Evolutionary conservation across 495 filamentous ascomycete genomes (phyloP).

Genomic region (Sphaerosporella brunnea): DNA sequence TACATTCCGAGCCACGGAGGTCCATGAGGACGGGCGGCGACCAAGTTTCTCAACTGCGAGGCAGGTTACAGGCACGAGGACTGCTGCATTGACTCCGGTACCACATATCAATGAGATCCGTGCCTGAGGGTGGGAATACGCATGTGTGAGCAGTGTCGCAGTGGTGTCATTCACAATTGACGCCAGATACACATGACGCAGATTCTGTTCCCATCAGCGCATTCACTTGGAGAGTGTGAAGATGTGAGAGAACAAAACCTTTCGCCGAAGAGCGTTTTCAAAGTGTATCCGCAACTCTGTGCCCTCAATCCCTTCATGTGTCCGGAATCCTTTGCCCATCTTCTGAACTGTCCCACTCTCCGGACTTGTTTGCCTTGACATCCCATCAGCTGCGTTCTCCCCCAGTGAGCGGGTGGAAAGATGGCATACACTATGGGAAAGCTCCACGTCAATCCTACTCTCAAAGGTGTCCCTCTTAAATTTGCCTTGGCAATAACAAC

Average conservation of each 20-base stretch:
- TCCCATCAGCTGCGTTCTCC: background rate
- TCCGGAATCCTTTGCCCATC: conserved; percentile 5
- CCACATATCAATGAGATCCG: conserved; percentile 61
- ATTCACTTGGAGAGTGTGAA: background rate
- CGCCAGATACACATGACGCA: conserved; percentile 15
- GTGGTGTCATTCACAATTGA: conserved; percentile 73
- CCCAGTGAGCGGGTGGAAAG: no score
- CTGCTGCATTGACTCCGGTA: conserved; percentile 71
- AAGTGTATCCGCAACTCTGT: background rate
- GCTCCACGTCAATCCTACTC: conserved; percentile 70
- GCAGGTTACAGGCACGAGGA: conserved; percentile 36
- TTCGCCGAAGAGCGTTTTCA: background rate
- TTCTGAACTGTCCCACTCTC: background rate
- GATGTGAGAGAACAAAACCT: background rate
- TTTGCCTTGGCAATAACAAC: background rate
- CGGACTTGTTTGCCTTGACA: background rate
- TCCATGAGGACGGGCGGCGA: no score
- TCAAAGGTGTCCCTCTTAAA: no score
- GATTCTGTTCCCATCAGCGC: background rate
- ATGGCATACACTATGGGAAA: conserved; percentile 70
- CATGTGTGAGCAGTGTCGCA: conserved; percentile 58
- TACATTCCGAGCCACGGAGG: conserved; percentile 25
- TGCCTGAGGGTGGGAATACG: conserved; percentile 46
- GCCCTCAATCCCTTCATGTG: background rate
- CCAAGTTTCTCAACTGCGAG: background rate